phyloP scores from a whole-genome alignment of 1,284 basidiomycete species.

The Fomes fomentarius region DNA sequence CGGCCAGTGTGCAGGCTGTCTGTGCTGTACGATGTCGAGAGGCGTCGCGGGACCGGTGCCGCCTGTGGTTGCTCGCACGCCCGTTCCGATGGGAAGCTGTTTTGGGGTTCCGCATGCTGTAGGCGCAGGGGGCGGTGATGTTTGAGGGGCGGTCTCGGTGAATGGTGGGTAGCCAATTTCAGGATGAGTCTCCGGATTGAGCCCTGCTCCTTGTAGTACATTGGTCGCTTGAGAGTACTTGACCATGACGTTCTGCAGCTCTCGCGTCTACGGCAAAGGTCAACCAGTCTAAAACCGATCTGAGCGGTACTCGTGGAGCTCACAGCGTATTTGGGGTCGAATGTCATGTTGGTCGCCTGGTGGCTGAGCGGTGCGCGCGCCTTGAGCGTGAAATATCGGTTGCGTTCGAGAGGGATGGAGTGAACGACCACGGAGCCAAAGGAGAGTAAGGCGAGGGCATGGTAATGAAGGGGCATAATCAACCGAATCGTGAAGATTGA shows the following conservation, averaged over 20 bases:
- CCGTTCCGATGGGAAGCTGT: constrained; percentile 3
- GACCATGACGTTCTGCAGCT: constrained; percentile 33
- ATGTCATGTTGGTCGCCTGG: constrained; percentile 8
- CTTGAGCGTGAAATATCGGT: not conserved
- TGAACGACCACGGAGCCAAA: constrained; percentile 3
- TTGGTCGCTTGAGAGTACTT: constrained; percentile 41
- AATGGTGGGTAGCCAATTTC: constrained; percentile 29
- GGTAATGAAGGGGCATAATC: not conserved
- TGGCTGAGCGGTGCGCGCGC: not conserved
- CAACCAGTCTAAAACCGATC: not conserved
- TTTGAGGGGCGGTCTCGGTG: constrained; percentile 24
- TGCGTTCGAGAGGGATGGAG: constrained; percentile 3
- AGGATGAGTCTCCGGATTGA: constrained; percentile 36
- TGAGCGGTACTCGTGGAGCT: not conserved
- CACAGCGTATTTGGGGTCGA: constrained; percentile 27
- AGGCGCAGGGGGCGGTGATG: not conserved
- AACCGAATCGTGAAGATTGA: too few species aligned
- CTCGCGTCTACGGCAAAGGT: constrained; percentile 29
- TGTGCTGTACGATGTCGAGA: constrained; percentile 6
- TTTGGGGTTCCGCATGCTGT: not conserved
- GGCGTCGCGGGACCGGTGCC: not conserved
- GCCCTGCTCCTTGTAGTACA: constrained; percentile 40
- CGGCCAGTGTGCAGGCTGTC: constrained; percentile 31
- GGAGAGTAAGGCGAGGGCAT: not conserved
- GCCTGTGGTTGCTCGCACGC: not conserved